Evolutionary conservation across 345 rosid genomes (phyloP).

Genomic region (Acer campestre): DNA sequence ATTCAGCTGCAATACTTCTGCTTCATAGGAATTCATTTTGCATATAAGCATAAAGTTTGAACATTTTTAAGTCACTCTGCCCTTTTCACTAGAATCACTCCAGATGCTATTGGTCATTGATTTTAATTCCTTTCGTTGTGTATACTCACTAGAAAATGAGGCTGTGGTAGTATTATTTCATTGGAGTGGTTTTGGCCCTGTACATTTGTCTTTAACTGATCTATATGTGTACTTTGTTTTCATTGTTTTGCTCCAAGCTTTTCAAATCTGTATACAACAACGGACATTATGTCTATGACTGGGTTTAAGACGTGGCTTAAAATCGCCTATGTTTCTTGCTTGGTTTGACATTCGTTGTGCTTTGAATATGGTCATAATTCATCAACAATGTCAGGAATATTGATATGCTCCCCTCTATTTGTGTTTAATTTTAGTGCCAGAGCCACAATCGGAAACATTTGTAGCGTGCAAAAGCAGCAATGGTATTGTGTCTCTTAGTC

Average conservation of each 20-base stretch:
- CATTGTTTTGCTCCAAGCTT: neutral
- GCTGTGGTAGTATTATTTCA: neutral
- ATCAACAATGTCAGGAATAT: neutral
- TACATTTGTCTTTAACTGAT: neutral
- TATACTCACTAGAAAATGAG: neutral
- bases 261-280: neutral
- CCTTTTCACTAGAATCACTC: no score
- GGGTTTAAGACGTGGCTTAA: neutral
- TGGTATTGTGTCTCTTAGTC: constrained; percentile 45
- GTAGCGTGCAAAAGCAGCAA: constrained; percentile 65
- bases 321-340: no score
- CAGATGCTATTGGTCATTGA: no score
- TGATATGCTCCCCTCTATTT: neutral
- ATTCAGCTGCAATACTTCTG: neutral
- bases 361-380: no score
- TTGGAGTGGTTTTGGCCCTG: no score
- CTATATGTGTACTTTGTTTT: no score
- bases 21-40: neutral
- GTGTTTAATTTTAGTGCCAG: constrained; percentile 46
- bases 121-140: neutral
- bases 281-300: neutral
- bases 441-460: constrained; percentile 65
- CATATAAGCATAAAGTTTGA: neutral
- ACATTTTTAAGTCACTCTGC: neutral
- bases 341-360: no score